phyloP scores from a whole-genome alignment of 352 stramenopile genomes.

The Halophytophthora batemanensis region DNA sequence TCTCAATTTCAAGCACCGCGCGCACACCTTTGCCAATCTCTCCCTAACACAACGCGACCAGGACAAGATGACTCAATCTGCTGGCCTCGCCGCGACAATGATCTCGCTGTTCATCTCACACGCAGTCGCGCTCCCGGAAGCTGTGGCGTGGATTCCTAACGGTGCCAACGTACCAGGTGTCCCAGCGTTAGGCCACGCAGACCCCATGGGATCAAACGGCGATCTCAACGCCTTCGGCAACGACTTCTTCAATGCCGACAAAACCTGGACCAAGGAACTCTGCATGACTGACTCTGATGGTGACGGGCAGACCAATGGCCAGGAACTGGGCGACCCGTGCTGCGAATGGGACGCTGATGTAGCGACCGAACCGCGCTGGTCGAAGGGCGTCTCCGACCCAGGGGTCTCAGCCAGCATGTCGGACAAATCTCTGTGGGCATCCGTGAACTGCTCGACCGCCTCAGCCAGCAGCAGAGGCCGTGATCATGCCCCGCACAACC shows the following conservation, averaged over 20 bases:
- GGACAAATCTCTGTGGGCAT: constrained; percentile 9
- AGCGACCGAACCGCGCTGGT: constrained; percentile 9
- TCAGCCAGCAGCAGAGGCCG: no score
- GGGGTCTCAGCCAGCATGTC: constrained; percentile 9
- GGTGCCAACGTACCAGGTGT: constrained; percentile 20
- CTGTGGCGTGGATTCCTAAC: constrained; percentile 28
- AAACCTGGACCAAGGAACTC: constrained; percentile 28
- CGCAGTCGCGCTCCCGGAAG: constrained; percentile 3
- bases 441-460: constrained; percentile 3
- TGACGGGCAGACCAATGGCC: constrained; percentile 56
- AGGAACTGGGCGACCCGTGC: constrained; percentile 59
- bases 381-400: constrained; percentile 13
- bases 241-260: constrained; percentile 21
- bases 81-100: no score
- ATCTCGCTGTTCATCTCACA: neutral
- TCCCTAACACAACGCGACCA: no score
- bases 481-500: no score
- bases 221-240: constrained; percentile 36
- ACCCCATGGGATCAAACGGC: constrained; percentile 6
- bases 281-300: constrained; percentile 52
- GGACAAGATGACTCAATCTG: no score
- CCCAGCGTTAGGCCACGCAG: constrained; percentile 22
- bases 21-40: no score
- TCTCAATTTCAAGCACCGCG: no score
- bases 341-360: constrained; percentile 28